Evolutionary conservation across 345 rosid genomes (phyloP).

Genomic region (Pistacia vera): DNA sequence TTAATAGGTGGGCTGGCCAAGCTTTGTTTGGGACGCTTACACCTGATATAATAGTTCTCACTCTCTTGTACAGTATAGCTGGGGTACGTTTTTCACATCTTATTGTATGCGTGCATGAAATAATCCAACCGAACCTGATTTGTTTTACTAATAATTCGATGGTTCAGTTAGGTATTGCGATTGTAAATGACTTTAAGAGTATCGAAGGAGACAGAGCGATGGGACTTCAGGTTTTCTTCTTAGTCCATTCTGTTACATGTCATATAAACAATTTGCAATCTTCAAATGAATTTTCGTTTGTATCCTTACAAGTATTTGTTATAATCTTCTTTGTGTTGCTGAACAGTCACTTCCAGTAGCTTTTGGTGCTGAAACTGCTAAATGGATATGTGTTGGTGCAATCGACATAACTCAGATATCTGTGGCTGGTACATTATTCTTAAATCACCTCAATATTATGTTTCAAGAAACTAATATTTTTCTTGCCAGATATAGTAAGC

Average conservation of each 20-base stretch:
- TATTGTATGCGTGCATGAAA: neutral
- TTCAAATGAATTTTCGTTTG: neutral
- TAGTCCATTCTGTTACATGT: constrained; percentile 7
- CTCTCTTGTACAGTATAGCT: constrained; percentile 93
- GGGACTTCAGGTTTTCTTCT: constrained; percentile 75
- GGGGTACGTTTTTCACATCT: constrained; percentile 60
- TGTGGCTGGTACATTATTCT: constrained; percentile 65
- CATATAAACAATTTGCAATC: constrained; percentile 14
- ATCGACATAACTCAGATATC: constrained; percentile 93
- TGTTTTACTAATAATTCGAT: constrained; percentile 16
- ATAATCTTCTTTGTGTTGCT: constrained; percentile 8
- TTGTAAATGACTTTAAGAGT: constrained; percentile 98
- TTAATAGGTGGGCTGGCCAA: constrained; percentile 98
- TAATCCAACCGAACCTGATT: constrained; percentile 4
- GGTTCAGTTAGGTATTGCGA: constrained; percentile 85
- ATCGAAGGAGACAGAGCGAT: constrained; percentile 94
- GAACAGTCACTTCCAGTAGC: constrained; percentile 95
- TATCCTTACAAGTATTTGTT: neutral
- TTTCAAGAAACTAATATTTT: neutral
- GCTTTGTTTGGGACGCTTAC: constrained; percentile 96
- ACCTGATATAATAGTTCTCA: constrained; percentile 86
- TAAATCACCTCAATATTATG: neutral
- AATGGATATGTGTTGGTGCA: constrained; percentile 99
- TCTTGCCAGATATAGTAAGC: neutral
- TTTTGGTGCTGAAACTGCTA: constrained; percentile 96